Evolutionary conservation across 2,329 filamentous ascomycete species (phyloP), one percentile per base, ranked within the genome.

Genomic region (Lachnellula willkommii): DNA sequence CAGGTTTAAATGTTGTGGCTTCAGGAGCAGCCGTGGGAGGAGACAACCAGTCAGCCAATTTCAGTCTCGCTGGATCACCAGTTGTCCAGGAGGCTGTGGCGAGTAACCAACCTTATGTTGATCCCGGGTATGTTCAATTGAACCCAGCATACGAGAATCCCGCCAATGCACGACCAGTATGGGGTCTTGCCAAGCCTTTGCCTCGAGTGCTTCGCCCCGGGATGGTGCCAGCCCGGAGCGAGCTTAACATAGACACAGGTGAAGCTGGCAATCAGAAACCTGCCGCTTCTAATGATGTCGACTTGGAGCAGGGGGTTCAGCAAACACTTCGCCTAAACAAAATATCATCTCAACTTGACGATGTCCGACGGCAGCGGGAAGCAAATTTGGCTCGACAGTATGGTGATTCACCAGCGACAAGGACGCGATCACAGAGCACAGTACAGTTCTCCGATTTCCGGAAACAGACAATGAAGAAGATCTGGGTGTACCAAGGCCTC

Each of bases 61-160:
- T 68, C 53, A 65, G 66, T n/a, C 51, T 70, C 3, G 65, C 67
- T 42, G 67, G 68, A 3, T 56, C 60, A 4, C 47, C 64, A 20
- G 52, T 61, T 15, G 47, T 65, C 9, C 28, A 32, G 3, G 60
- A 67, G 17, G 54, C 62, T 62, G 45, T 60, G 17, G 52, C 53
- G 24, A 64, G 70, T 2, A 74, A 77, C 37, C 71, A 75, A 54
- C 72, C 74, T 1, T 76, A 75, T 40, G 73, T 81, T n/a, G 75
- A 79, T 39, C 77, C 78, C n/a, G 77, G 77, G 3, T 81, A 82
- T 58, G 70, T 72, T 11, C 71, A 77, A 11, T 69, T 82, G 3
- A 82, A 82, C 51, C 79, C 79, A 2, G 74, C 77, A 32, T 81
- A 81, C 56, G 78, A 79, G 35, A 76, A 80, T 53, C 72, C 78